Percentiles rank a stretch among this genome's conserved stretches.
Conservation (phyloP, 1,139 yeast species). For the Candida tropicalis region DNA sequence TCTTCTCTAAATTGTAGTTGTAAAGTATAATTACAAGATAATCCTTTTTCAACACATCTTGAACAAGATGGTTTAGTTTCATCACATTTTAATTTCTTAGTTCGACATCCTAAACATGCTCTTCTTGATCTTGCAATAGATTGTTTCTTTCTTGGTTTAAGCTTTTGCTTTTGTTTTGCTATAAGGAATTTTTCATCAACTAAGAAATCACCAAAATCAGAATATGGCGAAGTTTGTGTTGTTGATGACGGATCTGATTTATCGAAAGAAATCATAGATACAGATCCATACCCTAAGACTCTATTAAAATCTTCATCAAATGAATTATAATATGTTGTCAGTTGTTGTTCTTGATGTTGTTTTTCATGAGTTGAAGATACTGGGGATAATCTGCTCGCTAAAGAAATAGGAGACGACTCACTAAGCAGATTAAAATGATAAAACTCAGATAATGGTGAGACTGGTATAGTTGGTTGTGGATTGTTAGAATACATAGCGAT, state of each 20-base stretch:
- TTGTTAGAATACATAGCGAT: neutral
- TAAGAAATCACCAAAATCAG: neutral
- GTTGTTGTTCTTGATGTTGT: neutral
- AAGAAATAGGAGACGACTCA: neutral
- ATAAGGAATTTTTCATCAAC: neutral
- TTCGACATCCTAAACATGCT: conserved; percentile 38
- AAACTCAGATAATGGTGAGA: neutral
- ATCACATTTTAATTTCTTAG: conserved; percentile 44
- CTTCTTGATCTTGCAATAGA: conserved; percentile 21
- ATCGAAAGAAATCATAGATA: neutral
- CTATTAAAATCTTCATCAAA: neutral
- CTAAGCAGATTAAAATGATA: neutral
- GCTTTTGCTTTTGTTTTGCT: neutral
- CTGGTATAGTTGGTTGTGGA: neutral
- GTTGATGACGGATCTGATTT: neutral
- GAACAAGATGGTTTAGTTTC: conserved; percentile 46
- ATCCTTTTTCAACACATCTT: conserved; percentile 33
- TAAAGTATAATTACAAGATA: conserved; percentile 31
- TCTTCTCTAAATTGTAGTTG: conserved; percentile 33
- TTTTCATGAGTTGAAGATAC: neutral
- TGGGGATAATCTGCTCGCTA: neutral
- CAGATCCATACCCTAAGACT: neutral
- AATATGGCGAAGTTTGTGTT: neutral
- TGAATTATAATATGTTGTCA: neutral
- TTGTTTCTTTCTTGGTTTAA: neutral